Base-by-base conservation (phyloP, 2,329 filamentous ascomycete genomes). In the Fusarium sp. region DNA sequence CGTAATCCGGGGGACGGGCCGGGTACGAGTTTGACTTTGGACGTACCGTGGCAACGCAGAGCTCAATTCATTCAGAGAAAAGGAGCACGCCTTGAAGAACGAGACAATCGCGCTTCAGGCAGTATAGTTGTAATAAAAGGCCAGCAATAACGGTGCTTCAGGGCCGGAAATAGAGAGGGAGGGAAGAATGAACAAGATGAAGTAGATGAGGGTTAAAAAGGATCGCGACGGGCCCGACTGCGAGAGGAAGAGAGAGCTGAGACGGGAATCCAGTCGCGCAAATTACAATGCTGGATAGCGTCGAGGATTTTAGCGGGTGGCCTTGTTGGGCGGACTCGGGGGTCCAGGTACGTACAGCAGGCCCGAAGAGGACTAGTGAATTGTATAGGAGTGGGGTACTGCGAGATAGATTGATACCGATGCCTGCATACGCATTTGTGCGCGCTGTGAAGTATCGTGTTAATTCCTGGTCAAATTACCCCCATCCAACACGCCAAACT, bases 221-320 rank as follows among this genome's bases (percentile, higher is more conserved):
- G 66, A 71, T 75, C 73, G 73, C 73, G 72, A 75, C 61, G 60
- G 63, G 46, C 59, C 70, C 23, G 65, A 73, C 58, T 23, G 23
- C 23, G 23, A 23, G 23, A 23, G 23, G 71, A 62, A 64, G 64
- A 59, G 66, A 72, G 69, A 71, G 64, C 70, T 71, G 71, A 74
- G 69, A 74, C 62, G 70, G 66, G 68, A 72, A 66, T 65, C 57
- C 68, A 66, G 73, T 74, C 74, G 75, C 75, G 75, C 75, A 76
- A 76, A 76, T 76, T 76, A 76, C 66, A 68, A 23, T 72, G 66
- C 65, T 72, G 61, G 65, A 76, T 74, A 75, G 75, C 74, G 74
- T 72, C 62, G 66, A 74, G 70, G 69, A 63, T 72, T 73, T 73
- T 73, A 68, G 71, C 59, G 69, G 72, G 51, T 36, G 68, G 71